These are phyloP conservation scores for Cyclanthera cordifolia DNA, from an alignment of 306 rosid genomes.

Conservation along the genomic window DNA sequence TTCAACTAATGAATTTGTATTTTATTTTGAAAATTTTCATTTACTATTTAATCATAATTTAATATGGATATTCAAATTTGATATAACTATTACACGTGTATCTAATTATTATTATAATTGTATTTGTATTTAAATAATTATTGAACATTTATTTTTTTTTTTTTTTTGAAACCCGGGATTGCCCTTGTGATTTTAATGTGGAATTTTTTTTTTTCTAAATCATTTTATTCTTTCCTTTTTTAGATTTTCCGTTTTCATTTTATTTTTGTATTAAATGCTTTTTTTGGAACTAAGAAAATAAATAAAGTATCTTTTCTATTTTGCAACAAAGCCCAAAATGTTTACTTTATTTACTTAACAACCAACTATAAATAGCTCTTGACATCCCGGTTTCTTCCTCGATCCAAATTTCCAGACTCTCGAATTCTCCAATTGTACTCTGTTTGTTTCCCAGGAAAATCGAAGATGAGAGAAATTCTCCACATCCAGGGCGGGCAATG, in stretches of 20 bases:
- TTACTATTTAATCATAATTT: too few species aligned
- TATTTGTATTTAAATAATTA: too few species aligned
- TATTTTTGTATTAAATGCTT: too few species aligned
- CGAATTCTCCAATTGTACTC: not conserved
- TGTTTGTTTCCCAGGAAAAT: conserved; percentile 7
- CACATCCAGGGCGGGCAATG: conserved; percentile 48
- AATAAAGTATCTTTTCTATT: not conserved
- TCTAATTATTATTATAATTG: too few species aligned
- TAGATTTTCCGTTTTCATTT: too few species aligned
- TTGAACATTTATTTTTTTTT: too few species aligned
- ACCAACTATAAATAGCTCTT: not conserved
- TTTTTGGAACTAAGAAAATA: not conserved
- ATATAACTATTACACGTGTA: too few species aligned
- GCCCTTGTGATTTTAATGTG: too few species aligned
- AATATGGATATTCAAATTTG: too few species aligned
- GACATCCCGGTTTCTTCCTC: not conserved
- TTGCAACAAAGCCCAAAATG: not conserved
- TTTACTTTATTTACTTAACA: not conserved
- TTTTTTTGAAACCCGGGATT: too few species aligned
- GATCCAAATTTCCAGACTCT: not conserved
- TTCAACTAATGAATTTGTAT: not conserved
- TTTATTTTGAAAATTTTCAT: not conserved
- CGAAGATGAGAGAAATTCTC: conserved; percentile 36
- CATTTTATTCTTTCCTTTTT: too few species aligned
- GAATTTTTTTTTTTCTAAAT: too few species aligned